phyloP scores from a whole-genome alignment of 208 protist genomes.

The Crithidia brevicula region DNA sequence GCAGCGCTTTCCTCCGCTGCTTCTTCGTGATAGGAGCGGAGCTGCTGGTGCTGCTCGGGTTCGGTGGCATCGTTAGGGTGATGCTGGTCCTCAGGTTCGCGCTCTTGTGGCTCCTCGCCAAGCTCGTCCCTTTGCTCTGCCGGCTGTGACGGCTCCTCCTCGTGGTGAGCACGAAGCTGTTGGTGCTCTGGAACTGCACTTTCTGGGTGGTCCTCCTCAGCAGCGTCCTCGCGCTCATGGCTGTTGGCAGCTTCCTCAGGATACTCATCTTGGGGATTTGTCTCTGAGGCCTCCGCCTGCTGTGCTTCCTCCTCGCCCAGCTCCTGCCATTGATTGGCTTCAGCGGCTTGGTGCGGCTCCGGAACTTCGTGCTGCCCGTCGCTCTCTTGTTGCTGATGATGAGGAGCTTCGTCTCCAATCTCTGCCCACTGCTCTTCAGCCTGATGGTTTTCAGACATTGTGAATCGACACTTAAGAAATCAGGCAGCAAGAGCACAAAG shows the following conservation, averaged over 20 bases:
- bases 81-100: neutral
- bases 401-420: conserved; percentile 2
- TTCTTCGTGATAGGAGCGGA: neutral
- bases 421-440: conserved; percentile 6
- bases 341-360: neutral
- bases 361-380: neutral
- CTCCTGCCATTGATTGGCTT: conserved; percentile 10
- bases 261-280: neutral
- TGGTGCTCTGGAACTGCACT: too few species aligned
- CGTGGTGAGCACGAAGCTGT: neutral
- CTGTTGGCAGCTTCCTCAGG: conserved; percentile 6
- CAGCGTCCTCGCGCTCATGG: neutral
- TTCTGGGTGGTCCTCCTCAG: neutral
- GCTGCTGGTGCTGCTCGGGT: neutral
- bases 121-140: too few species aligned
- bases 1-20: neutral
- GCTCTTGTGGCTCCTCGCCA: neutral
- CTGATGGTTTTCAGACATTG: conserved; percentile 11
- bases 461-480: too few species aligned
- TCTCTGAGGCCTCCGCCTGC: neutral
- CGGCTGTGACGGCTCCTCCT: neutral
- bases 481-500: too few species aligned
- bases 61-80: too few species aligned
- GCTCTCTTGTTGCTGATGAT: neutral
- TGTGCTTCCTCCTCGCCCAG: neutral